These are phyloP conservation scores for Trichoderma sp. DNA, from an alignment of 2,329 filamentous ascomycete genomes.

Conservation along the genomic window DNA sequence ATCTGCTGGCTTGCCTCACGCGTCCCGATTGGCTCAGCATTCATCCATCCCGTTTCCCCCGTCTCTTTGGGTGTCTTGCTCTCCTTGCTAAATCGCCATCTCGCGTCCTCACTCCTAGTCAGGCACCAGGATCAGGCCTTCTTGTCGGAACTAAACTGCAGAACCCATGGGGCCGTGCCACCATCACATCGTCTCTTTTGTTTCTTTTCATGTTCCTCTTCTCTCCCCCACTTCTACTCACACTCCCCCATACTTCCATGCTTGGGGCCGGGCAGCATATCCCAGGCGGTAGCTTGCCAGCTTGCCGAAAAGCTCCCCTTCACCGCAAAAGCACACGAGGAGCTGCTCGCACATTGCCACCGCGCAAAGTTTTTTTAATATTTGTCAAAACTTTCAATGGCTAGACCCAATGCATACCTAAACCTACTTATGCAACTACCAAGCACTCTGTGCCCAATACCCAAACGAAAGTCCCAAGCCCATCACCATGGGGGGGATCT, in stretches of 20 bases:
- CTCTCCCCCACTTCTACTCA: background rate
- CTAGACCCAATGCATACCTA: background rate
- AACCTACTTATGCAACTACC: background rate
- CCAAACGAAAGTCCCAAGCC: background rate
- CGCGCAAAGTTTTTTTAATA: background rate
- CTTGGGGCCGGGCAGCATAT: background rate
- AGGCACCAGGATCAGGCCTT: conserved; percentile 10
- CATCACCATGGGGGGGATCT: background rate
- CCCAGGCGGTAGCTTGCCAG: background rate
- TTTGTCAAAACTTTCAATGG: background rate
- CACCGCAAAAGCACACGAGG: background rate
- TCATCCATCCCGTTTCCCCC: background rate
- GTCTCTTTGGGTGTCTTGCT: background rate
- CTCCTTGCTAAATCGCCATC: background rate
- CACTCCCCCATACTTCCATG: background rate
- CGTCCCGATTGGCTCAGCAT: background rate
- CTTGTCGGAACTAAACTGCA: conserved; percentile 2
- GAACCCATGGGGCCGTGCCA: background rate
- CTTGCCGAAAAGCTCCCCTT: conserved; percentile 8
- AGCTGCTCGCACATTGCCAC: background rate
- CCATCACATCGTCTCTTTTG: background rate
- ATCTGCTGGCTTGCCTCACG: background rate
- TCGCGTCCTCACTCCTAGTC: conserved; percentile 6
- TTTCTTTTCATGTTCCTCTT: background rate
- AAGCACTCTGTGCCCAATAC: background rate